Conservation (phyloP, 768 basidiomycete genomes). For the Trametes punicea region DNA sequence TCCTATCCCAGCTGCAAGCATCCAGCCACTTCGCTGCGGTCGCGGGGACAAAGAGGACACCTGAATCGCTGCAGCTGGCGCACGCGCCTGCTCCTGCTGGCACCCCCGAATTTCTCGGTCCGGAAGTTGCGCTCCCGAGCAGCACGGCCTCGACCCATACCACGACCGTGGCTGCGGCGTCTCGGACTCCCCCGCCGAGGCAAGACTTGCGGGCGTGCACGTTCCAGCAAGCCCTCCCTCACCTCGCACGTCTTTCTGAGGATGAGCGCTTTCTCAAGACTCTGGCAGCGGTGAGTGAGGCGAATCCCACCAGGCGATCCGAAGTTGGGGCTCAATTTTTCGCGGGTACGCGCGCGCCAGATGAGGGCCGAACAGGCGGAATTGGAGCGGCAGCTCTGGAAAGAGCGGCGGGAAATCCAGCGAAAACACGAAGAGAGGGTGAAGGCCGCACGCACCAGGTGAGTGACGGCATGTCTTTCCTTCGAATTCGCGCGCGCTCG, state of each 20-base stretch:
- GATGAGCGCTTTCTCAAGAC: slow-evolving; percentile 48
- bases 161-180: not conserved
- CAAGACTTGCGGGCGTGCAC: slow-evolving; percentile 47
- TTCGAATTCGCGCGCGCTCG: not conserved
- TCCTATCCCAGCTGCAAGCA: slow-evolving; percentile 59
- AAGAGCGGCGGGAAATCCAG: slow-evolving; percentile 60
- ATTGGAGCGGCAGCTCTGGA: slow-evolving; percentile 66
- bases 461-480: slow-evolving; percentile 23
- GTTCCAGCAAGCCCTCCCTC: slow-evolving; percentile 70
- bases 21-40: slow-evolving; percentile 25
- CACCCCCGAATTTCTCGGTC: slow-evolving; percentile 5
- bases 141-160: not conserved
- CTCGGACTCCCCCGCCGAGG: slow-evolving; percentile 7
- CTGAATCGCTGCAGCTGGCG: not conserved
- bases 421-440: slow-evolving; percentile 69
- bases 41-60: slow-evolving; percentile 1
- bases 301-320: not conserved
- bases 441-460: slow-evolving; percentile 66
- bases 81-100: not conserved
- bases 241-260: slow-evolving; percentile 56
- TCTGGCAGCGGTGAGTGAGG: slow-evolving; percentile 46
- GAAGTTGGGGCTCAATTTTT: not conserved
- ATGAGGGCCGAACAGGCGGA: slow-evolving; percentile 68
- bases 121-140: not conserved
- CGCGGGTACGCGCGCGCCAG: slow-evolving; percentile 34